Evolutionary conservation across 139 green algal species (phyloP).

Genomic region (Picochlorum sp.): DNA sequence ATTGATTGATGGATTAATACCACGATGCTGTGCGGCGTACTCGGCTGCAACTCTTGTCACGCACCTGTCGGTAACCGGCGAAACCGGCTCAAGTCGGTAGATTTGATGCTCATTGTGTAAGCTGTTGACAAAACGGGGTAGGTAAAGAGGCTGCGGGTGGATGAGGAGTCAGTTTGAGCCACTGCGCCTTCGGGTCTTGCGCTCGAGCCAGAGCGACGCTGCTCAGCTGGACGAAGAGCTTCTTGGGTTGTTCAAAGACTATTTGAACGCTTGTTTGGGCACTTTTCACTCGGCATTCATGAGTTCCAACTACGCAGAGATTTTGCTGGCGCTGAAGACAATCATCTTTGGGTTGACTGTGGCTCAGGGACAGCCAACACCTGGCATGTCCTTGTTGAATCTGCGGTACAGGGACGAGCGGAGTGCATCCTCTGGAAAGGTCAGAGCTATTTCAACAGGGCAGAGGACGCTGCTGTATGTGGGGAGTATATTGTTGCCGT

Average conservation of each 20-base stretch:
- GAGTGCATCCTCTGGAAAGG: conserved; percentile 45
- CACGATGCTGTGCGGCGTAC: no score
- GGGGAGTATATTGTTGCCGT: conserved; percentile 49
- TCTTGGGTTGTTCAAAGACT: conserved; percentile 62
- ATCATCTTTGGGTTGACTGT: conserved; percentile 61
- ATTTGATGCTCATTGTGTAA: not conserved
- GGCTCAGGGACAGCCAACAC: conserved; percentile 51
- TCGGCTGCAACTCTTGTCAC: no score
- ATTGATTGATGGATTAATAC: no score
- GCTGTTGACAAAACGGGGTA: conserved; percentile 26
- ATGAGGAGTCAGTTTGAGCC: conserved; percentile 4
- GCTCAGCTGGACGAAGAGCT: conserved; percentile 72
- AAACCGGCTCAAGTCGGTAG: no score
- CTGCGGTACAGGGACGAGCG: conserved; percentile 69
- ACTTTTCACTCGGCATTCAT: conserved; percentile 8
- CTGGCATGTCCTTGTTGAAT: conserved; percentile 81
- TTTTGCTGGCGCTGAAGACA: conserved; percentile 40
- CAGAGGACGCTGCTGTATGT: conserved; percentile 47
- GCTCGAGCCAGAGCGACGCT: conserved; percentile 75
- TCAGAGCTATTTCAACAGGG: conserved; percentile 36
- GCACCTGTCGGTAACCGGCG: no score
- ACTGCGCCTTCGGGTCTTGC: conserved; percentile 41
- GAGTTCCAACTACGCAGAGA: conserved; percentile 39
- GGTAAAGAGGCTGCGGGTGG: conserved; percentile 16
- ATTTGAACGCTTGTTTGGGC: conserved; percentile 63